Evolutionary conservation across 2,329 filamentous ascomycete genomes (phyloP), one percentile per base, ranked within the genome.

Genomic region (Dactylellina parvicollis): DNA sequence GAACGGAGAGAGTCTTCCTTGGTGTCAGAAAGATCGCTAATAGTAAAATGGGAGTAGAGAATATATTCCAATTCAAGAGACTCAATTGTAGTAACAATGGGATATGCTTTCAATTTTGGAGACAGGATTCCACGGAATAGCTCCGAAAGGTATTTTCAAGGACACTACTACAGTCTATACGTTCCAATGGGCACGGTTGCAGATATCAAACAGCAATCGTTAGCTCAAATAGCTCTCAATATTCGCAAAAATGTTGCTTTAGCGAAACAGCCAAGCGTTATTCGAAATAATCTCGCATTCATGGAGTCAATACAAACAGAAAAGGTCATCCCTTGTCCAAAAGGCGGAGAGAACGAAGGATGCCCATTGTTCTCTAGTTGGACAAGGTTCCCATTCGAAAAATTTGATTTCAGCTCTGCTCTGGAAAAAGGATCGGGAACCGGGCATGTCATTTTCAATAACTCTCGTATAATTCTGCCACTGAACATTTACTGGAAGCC

Each of bases 41-140:
- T 30, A 32, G 10, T 28, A 28, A 14, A 8, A 32, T 14, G 9
- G 4, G 3, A 16, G 34, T 7, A 69, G 55, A 60, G 47, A 34
- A 55, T 54, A 9, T 69, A 69, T 7, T 14, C 24, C 1, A 34
- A 30, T 8, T 30, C 47, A n/a, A 46, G 55, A 30, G 64, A 54
- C 9, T 54, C 44, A 5, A 42, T 69, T 14, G 40, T 40, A 14
- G 2, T 69, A 28, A 60, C 44, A 4, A 18, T 70, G 56, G 65
- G 65, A 12, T 70, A 62, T 22, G 65, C 65, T n/a, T 70, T 70
- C 22, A 57, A 44, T n/a, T 70, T 59, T 16, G 20, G 47, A 14
- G 56, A 70, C 24, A 61, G 22, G 14, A 57, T 70, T 38, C 38
- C 26, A 5, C 30, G 36, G 4, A 18, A 62, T 14, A 10, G 22